Base-by-base conservation (phyloP, 345 rosid species). In the Pistacia vera region DNA sequence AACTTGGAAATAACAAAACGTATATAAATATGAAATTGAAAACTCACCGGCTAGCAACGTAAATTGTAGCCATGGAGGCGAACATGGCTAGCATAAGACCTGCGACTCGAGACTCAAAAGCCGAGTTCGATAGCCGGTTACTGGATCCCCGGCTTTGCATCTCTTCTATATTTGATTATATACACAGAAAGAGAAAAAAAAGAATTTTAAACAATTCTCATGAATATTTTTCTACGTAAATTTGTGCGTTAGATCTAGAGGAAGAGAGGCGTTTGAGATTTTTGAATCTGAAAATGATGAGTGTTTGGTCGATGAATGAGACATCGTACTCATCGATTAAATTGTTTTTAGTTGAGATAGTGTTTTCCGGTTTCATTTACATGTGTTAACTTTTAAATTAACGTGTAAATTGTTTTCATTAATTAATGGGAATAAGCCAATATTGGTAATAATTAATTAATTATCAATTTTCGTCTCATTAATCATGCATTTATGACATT, bases 41-140 rank as follows among this genome's bases (percentile, higher is more conserved):
- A 18, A 16, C 66, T 66, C 7, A 85, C 90, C 92, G 82, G 81
- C 87, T 75, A 22, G 83, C 87, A 13, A 85, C 85, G 73, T 82
- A 85, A 71, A 82, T 66, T 51, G 85, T 71, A 25, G 85, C 85
- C 81, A 77, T 85, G 63, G 83, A 67, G 52, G 87, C 85, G 61
- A 85, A 77, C 85, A 85, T 80, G 60, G 81, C 79, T 58, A 81
- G 70, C 66, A 77, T 10, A 44, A 84, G 67, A 62, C 77, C 72
- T 0, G 83, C 75, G 58, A 67, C 58, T 33, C 81, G 84, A 67
- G 83, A 79, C 49, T 60, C 70, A 46, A 84, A 78, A 22, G 74
- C 49, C 71, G 72, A 54, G 17, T 41, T 68, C 36, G 72, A 58
- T 11, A 73, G 71, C 83, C 86, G 82, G 82, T 70, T 79, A 75